Conservation (phyloP, 2,329 filamentous ascomycete genomes). For the Botrytis hyacinthi region DNA sequence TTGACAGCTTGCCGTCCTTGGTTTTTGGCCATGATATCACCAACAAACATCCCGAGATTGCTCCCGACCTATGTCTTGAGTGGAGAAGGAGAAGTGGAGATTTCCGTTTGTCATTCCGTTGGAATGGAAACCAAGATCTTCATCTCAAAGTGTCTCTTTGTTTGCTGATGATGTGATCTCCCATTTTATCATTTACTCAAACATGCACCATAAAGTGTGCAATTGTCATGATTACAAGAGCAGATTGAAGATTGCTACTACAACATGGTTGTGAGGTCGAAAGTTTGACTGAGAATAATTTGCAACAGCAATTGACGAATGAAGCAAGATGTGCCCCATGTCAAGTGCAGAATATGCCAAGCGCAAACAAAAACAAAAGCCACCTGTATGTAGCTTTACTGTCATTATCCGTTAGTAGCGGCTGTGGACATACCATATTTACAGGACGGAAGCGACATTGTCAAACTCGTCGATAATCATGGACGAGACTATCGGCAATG, state of each 20-base stretch:
- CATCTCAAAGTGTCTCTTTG: neutral
- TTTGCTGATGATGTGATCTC: too few species aligned
- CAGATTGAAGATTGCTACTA: neutral
- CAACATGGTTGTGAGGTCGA: neutral
- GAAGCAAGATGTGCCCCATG: neutral
- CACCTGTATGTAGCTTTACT: neutral
- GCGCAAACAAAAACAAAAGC: neutral
- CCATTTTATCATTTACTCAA: neutral
- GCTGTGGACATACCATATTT: neutral
- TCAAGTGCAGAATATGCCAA: neutral
- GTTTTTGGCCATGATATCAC: neutral
- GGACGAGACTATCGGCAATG: too few species aligned
- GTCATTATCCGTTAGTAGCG: neutral
- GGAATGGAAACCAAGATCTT: conserved; percentile 6
- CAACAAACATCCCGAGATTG: conserved; percentile 8
- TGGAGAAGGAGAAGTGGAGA: neutral
- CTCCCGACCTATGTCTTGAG: neutral
- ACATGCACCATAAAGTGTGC: neutral
- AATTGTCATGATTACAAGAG: neutral
- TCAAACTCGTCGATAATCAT: too few species aligned
- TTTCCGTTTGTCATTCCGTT: conserved; percentile 3
- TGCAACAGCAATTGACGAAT: neutral
- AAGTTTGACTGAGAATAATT: neutral
- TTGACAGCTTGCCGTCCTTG: neutral
- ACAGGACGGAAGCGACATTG: rapidly evolving